Evolutionary conservation across 139 green algal genomes (phyloP).

Genomic region (Chlorella sorokiniana): DNA sequence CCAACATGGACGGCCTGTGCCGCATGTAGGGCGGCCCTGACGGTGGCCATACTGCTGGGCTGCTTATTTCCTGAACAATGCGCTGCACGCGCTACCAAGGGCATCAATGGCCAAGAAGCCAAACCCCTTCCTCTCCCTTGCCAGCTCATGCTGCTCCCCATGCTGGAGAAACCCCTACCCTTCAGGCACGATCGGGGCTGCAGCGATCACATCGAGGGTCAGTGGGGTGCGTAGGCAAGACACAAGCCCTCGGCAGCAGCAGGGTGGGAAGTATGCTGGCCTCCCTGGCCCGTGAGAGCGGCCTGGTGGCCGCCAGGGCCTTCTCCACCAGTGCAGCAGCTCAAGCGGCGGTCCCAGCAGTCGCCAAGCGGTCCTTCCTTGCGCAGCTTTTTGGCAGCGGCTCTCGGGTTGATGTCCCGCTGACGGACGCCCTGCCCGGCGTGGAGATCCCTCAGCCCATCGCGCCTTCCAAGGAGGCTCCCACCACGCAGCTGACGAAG

Average conservation of each 20-base stretch:
- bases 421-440: constrained; percentile 79
- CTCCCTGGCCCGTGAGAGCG: neutral
- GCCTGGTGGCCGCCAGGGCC: neutral
- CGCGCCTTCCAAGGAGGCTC: constrained; percentile 34
- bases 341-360: constrained; percentile 18
- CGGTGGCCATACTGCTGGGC: no score
- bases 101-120: no score
- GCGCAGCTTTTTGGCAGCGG: constrained; percentile 43
- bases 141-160: no score
- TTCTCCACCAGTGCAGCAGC: constrained; percentile 4
- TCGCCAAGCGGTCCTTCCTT: constrained; percentile 37
- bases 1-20: no score
- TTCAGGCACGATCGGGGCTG: no score
- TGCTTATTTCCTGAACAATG: no score
- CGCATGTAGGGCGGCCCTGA: no score
- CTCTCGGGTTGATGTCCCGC: constrained; percentile 53
- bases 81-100: no score
- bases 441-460: constrained; percentile 44
- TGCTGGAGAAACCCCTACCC: no score
- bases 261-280: neutral
- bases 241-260: neutral
- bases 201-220: neutral
- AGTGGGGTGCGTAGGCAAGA: neutral
- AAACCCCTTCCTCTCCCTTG: no score
- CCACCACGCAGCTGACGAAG: constrained; percentile 79